phyloP scores from a whole-genome alignment of 225 moss, liverwort and hornwort genomes.

The Thuidium tamariscinum region DNA sequence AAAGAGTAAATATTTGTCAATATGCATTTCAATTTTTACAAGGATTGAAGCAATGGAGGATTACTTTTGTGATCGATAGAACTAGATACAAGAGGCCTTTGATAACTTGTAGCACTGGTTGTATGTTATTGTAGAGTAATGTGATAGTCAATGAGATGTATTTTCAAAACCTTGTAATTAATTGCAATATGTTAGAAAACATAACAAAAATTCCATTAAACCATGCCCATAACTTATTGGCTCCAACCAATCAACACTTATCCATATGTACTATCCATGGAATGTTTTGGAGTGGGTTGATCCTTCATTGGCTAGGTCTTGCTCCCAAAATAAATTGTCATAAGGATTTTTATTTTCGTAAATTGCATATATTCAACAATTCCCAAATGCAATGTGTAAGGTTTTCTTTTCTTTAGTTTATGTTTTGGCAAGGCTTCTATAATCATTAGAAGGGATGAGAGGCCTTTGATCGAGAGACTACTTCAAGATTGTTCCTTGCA shows the following conservation, averaged over 20 bases:
- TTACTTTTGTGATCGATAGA: accelerated
- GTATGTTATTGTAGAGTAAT: accelerated
- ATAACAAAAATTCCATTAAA: too few species aligned
- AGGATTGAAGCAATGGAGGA: background rate
- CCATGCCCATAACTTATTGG: background rate
- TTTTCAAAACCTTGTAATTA: background rate
- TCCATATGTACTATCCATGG: background rate
- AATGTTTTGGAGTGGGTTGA: background rate
- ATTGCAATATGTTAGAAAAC: background rate
- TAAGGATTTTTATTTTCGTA: background rate
- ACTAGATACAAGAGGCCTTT: background rate
- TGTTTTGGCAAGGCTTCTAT: background rate
- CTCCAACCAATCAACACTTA: background rate
- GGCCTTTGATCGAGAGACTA: too few species aligned
- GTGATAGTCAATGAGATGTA: background rate
- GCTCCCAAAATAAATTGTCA: accelerated
- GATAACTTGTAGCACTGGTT: background rate
- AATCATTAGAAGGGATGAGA: too few species aligned
- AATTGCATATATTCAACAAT: background rate
- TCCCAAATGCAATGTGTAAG: accelerated
- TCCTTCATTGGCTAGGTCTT: background rate
- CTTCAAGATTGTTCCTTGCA: too few species aligned
- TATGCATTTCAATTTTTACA: background rate
- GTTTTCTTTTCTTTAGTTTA: background rate
- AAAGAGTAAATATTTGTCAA: background rate